Evolutionary conservation across 805 yeast species (phyloP), one percentile per base, ranked within the genome.

Genomic region (Lachancea dasiensis): DNA sequence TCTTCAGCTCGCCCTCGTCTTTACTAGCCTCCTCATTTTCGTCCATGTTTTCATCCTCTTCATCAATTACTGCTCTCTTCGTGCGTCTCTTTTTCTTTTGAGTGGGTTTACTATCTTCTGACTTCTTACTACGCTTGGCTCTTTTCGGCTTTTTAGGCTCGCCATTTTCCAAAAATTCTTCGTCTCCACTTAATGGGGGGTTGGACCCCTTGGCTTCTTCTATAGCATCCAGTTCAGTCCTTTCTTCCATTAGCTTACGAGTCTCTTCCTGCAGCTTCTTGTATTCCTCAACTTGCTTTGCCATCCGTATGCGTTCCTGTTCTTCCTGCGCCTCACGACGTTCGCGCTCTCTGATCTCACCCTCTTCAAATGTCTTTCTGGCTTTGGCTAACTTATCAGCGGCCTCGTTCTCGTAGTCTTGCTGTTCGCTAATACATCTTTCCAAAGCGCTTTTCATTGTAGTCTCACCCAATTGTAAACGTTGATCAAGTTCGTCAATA

Each of bases 391-490:
- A 68, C 62, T 77, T 84, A 27, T 67, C 67, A 36, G 72, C 70
- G 37, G 75, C 67, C 40, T 73, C 70, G 13, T 58, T 58, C 41
- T 85, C 89, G 58, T 71, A 79, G 44, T 72, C 80, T 47, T 69
- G 67, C 47, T 92, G 96, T 47, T 85, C 90, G 18, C 72, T 76
- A 36, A 82, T 64, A 20, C 80, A 75, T 43, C 80, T 74, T 48
- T 73, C 82, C 46, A 92, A 69, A 55, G 87, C 81, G 41, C 75
- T 78, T 44, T 74, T 68, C 56, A 87, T 69, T 0, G 95, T 83
- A 40, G 79, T 75, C 34, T 77, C 70, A 56, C 95, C 96, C 72
- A 86, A 73, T 48, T 75, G 74, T n/a, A 92, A 90, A 63, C 97
- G 79, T 48, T 87, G 81, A 51, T 79, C 81, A 48, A 92, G 68